Evolutionary conservation across 148 eudicot species (phyloP).

Genomic region (Selenicereus undatus): DNA sequence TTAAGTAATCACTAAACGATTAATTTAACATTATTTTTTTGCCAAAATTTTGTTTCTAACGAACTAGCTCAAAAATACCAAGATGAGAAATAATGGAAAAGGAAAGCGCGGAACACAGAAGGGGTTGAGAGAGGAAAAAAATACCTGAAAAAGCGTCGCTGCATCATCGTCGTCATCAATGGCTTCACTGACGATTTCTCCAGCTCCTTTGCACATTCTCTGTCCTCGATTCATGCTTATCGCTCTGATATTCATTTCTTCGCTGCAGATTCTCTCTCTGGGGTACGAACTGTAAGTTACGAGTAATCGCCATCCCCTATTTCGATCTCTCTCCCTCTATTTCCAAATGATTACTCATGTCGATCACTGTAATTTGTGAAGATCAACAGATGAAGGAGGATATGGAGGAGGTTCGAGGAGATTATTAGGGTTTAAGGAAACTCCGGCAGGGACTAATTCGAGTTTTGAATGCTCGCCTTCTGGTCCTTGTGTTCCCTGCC

Average conservation of each 20-base stretch:
- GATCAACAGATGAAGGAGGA: conserved; percentile 25
- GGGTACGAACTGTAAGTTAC: conserved; percentile 28
- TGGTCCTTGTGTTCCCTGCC: conserved; percentile 81
- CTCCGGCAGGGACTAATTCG: conserved; percentile 43
- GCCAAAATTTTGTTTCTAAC: too few relatives aligned
- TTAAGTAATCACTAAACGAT: too few relatives aligned
- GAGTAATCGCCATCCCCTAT: neutral
- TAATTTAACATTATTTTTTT: too few relatives aligned
- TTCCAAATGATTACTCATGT: neutral
- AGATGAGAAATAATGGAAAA: too few relatives aligned
- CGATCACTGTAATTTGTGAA: conserved; percentile 11
- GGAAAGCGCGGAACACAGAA: too few relatives aligned
- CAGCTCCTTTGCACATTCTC: conserved; percentile 1
- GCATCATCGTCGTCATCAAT: neutral
- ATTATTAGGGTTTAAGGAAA: conserved; percentile 65
- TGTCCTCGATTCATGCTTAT: conserved; percentile 12
- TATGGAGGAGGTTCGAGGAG: conserved; percentile 25
- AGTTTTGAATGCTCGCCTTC: conserved; percentile 91
- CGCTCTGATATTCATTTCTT: conserved; percentile 20
- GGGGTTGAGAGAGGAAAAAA: too few relatives aligned
- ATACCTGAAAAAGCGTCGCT: too few relatives aligned
- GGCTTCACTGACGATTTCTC: neutral
- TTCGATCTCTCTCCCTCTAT: conserved; percentile 11
- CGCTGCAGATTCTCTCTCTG: conserved; percentile 16
- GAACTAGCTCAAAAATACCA: too few relatives aligned